phyloP scores from a whole-genome alignment of 805 yeast genomes.

The Vanderwaltozyma tropicalis region DNA sequence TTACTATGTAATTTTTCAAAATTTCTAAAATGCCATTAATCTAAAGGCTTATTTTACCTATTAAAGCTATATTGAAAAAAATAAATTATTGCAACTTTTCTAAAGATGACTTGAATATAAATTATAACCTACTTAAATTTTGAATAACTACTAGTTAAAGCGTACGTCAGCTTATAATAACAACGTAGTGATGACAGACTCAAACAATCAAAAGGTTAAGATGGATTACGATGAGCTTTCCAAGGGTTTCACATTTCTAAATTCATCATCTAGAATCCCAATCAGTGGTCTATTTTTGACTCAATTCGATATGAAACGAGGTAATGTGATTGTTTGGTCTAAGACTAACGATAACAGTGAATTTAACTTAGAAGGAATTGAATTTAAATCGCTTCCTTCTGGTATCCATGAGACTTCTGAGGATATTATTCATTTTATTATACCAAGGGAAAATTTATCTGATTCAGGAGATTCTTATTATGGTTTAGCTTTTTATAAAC shows the following conservation, averaged over 20 bases:
- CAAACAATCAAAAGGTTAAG: not conserved
- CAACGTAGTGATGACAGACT: too few relatives aligned
- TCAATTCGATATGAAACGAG: constrained; percentile 27
- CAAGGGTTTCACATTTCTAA: not conserved
- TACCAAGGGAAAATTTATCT: constrained; percentile 19
- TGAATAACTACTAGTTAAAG: too few relatives aligned
- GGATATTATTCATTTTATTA: constrained; percentile 48
- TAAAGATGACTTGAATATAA: too few relatives aligned
- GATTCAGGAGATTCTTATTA: constrained; percentile 18
- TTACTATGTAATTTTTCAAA: too few relatives aligned
- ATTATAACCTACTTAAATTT: too few relatives aligned
- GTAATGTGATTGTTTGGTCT: constrained; percentile 25
- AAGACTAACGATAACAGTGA: constrained; percentile 7
- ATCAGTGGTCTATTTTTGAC: constrained; percentile 18
- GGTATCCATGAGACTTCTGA: constrained; percentile 45
- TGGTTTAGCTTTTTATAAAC: constrained; percentile 45
- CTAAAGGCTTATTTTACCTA: too few relatives aligned
- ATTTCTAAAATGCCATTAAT: too few relatives aligned
- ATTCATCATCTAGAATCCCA: not conserved
- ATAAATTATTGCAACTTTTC: too few relatives aligned
- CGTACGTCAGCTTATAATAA: too few relatives aligned
- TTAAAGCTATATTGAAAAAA: too few relatives aligned
- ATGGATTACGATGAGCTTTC: not conserved
- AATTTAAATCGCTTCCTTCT: constrained; percentile 58
- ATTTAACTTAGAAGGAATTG: constrained; percentile 36